phyloP scores from a whole-genome alignment of 1,284 basidiomycete species.

The Entoloma clypeatum region DNA sequence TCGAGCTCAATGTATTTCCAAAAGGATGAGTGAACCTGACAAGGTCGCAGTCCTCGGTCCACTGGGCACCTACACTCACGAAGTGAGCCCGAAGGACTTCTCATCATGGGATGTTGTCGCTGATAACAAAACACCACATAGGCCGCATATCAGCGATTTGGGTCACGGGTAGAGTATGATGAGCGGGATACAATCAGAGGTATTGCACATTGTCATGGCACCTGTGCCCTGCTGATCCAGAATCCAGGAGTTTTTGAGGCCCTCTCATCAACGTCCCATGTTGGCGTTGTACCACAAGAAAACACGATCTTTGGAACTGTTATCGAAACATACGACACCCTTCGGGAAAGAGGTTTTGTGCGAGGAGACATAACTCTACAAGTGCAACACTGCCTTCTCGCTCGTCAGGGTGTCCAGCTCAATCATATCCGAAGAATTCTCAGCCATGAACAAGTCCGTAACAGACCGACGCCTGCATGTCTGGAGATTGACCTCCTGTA shows the following conservation, averaged over 20 bases:
- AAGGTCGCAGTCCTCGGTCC: constrained; percentile 63
- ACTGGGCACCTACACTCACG: constrained; percentile 72
- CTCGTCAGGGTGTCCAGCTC: constrained; percentile 49
- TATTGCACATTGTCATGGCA: constrained; percentile 14
- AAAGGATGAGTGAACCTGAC: too few relatives aligned
- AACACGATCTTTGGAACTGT: constrained; percentile 74
- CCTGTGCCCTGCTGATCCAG: constrained; percentile 16
- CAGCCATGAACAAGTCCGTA: constrained; percentile 72
- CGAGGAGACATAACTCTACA: constrained; percentile 54
- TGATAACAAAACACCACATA: constrained; percentile 24
- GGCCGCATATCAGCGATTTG: constrained; percentile 62
- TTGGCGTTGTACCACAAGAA: constrained; percentile 71
- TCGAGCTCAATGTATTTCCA: background rate
- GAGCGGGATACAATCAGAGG: constrained; percentile 56
- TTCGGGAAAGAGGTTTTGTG: constrained; percentile 53
- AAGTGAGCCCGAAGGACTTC: constrained; percentile 46
- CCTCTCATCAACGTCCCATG: constrained; percentile 32
- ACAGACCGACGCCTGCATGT: background rate
- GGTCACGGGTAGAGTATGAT: constrained; percentile 45
- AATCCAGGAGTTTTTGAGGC: constrained; percentile 52
- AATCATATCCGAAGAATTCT: constrained; percentile 51
- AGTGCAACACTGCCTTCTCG: constrained; percentile 68
- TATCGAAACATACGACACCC: constrained; percentile 64
- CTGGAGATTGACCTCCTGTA: constrained; percentile 5
- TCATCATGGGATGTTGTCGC: constrained; percentile 3